Conservation (phyloP, 2,329 filamentous ascomycete genomes). For the Epichloe baconii region DNA sequence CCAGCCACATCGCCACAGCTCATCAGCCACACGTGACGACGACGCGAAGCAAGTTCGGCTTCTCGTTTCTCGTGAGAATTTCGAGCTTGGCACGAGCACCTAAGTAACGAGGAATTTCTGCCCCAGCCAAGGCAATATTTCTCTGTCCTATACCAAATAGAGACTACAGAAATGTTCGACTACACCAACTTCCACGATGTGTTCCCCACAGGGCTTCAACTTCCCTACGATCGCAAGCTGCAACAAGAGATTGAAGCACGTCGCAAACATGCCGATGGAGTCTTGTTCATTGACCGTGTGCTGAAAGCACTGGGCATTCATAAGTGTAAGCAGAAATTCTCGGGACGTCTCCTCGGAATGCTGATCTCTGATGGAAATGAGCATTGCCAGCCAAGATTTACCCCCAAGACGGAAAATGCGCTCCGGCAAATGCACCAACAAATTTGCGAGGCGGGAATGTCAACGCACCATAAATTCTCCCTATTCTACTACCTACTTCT, state of each 20-base stretch:
- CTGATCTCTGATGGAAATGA: neutral
- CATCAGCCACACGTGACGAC: conserved; percentile 11
- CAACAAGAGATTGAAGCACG: conserved; percentile 51
- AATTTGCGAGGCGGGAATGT: conserved; percentile 50
- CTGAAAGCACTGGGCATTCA: conserved; percentile 55
- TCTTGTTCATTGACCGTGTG: conserved; percentile 70
- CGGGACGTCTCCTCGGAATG: neutral
- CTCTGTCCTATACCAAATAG: neutral
- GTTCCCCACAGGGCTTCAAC: conserved; percentile 47
- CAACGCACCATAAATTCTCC: conserved; percentile 67
- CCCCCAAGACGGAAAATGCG: conserved; percentile 53
- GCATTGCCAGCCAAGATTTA: conserved; percentile 45
- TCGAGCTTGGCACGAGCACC: no score
- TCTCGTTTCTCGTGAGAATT: no score
- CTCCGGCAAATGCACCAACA: conserved; percentile 58
- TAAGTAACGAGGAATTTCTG: no score
- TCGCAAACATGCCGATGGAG: conserved; percentile 54
- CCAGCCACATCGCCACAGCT: neutral
- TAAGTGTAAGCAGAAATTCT: conserved; percentile 37
- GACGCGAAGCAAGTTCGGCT: conserved; percentile 4
- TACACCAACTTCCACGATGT: conserved; percentile 55
- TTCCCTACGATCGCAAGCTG: conserved; percentile 47
- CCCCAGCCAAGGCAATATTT: neutral
- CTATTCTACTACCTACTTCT: conserved; percentile 75
- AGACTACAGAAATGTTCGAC: conserved; percentile 37